Evolutionary conservation across 805 yeast genomes (phyloP).

Genomic region (Isabelozyma heimii): DNA sequence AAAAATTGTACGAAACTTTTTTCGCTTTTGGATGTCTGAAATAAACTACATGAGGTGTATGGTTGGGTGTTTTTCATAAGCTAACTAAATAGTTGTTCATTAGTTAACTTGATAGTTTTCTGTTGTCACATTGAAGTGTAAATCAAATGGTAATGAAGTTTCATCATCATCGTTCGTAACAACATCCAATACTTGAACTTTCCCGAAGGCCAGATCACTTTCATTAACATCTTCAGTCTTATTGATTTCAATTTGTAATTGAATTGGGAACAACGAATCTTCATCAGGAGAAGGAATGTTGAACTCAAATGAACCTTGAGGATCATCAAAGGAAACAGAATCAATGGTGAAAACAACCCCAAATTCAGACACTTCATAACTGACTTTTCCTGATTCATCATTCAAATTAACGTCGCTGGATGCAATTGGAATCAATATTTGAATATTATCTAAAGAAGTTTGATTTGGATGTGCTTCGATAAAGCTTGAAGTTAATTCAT

Average conservation of each 20-base stretch:
- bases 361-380: constrained; percentile 58
- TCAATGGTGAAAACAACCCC: constrained; percentile 69
- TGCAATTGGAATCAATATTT: constrained; percentile 64
- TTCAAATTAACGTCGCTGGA: constrained; percentile 52
- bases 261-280: constrained; percentile 86
- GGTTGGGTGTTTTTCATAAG: not conserved
- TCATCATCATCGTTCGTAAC: constrained; percentile 49
- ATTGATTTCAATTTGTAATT: constrained; percentile 56
- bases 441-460: constrained; percentile 51
- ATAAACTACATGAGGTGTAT: not conserved
- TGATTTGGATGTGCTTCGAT: constrained; percentile 24
- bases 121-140: constrained; percentile 52
- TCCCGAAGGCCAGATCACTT: constrained; percentile 53
- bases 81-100: constrained; percentile 11
- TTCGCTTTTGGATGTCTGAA: not conserved
- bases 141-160: constrained; percentile 66
- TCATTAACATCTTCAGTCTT: constrained; percentile 39
- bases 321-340: constrained; percentile 48
- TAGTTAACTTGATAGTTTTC: constrained; percentile 56
- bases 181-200: constrained; percentile 61
- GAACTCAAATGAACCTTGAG: constrained; percentile 77
- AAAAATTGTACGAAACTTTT: constrained; percentile 1
- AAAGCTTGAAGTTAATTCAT: constrained; percentile 59
- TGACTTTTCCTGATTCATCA: constrained; percentile 48
- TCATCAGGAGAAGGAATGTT: constrained; percentile 72